Conservation (phyloP, 2,329 filamentous ascomycete genomes). For the Coleophoma cylindrospora region DNA sequence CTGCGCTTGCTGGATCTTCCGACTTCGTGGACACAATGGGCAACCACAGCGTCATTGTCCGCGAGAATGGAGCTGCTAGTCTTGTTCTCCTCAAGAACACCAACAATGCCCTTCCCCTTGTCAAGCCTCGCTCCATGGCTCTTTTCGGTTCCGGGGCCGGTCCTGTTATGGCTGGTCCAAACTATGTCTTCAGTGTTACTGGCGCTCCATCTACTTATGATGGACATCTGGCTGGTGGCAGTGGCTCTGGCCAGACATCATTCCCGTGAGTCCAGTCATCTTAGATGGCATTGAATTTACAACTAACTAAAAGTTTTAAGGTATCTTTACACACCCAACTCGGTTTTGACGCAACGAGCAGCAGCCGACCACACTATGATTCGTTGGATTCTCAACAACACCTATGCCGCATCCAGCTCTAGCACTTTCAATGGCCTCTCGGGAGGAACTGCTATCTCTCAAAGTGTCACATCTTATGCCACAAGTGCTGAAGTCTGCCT, state of each 20-base stretch:
- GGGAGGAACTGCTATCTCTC: neutral
- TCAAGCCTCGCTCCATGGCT: neutral
- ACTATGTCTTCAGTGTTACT: neutral
- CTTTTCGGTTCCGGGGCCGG: neutral
- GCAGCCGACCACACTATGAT: neutral
- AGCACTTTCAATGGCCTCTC: too few relatives aligned
- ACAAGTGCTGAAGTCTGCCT: conserved; percentile 55
- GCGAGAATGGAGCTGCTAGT: neutral
- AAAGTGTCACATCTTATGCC: conserved; percentile 28
- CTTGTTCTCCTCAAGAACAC: conserved; percentile 56
- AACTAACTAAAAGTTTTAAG: neutral
- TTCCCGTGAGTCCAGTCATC: conserved; percentile 35
- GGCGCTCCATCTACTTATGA: neutral
- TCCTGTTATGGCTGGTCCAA: neutral
- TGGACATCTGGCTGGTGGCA: conserved; percentile 31
- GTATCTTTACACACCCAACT: neutral
- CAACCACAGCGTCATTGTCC: neutral
- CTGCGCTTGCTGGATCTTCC: neutral
- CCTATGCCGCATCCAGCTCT: neutral
- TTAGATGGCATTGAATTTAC: neutral
- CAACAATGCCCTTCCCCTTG: conserved; percentile 36
- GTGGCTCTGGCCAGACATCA: conserved; percentile 48
- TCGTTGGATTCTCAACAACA: neutral
- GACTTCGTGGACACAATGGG: neutral
- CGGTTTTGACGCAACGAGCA: neutral